Evolutionary conservation across 192 early-diverging fungal genomes (phyloP).

Genomic region (Podila horticola): DNA sequence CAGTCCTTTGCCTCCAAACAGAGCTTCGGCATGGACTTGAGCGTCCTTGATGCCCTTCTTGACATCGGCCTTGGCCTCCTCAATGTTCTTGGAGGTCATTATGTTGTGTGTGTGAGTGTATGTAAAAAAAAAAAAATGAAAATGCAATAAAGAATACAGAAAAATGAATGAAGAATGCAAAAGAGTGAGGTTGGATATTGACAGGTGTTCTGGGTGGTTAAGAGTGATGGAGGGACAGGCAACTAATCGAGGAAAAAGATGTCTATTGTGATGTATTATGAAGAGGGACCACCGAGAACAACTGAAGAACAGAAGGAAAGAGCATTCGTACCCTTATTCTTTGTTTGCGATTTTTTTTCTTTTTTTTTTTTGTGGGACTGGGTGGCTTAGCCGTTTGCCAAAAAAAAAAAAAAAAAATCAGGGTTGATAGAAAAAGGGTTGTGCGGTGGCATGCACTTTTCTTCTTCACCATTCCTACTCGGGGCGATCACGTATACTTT

Average conservation of each 20-base stretch:
- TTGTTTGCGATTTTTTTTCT: no score
- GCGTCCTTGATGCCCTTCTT: slow-evolving; percentile 38
- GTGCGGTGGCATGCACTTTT: no score
- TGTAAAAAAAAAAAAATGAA: slow-evolving; percentile 2
- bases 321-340: neutral
- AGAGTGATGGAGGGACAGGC: no score
- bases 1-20: slow-evolving; percentile 52
- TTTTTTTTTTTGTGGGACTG: no score
- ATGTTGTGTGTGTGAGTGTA: neutral
- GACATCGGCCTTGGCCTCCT: slow-evolving; percentile 46
- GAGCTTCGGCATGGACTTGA: slow-evolving; percentile 31
- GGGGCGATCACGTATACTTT: slow-evolving; percentile 18
- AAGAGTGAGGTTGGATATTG: neutral
- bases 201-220: neutral
- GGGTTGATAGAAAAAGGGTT: no score
- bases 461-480: slow-evolving; percentile 13
- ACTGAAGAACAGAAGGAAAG: neutral
- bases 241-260: no score
- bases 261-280: no score
- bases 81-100: slow-evolving; percentile 48
- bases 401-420: no score
- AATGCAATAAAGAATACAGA: neutral
- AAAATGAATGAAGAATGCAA: neutral
- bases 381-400: no score
- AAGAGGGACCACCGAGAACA: neutral